phyloP scores from a whole-genome alignment of 345 rosid species.

The Punica granatum region DNA sequence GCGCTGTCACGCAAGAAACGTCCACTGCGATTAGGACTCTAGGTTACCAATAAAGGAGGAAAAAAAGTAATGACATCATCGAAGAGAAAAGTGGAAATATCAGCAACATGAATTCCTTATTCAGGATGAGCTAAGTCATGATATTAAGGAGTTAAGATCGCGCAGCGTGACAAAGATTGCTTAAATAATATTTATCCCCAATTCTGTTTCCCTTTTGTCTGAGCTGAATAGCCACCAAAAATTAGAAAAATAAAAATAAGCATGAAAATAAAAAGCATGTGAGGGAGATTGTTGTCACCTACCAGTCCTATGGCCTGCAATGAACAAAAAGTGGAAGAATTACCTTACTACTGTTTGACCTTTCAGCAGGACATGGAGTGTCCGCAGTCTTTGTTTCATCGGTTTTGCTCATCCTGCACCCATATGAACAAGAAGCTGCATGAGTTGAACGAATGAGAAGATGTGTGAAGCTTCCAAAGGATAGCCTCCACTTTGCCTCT shows the following conservation, averaged over 20 bases:
- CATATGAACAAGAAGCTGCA: background rate
- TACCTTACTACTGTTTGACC: constrained; percentile 49
- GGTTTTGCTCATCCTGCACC: constrained; percentile 44
- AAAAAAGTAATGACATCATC: background rate
- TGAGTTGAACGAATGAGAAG: background rate
- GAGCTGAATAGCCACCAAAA: background rate
- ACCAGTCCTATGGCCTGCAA: background rate
- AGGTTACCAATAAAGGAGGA: background rate
- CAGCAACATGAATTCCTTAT: background rate
- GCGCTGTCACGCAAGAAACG: constrained; percentile 25
- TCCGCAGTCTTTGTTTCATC: constrained; percentile 29
- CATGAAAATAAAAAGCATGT: background rate
- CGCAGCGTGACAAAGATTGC: background rate
- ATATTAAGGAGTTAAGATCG: background rate
- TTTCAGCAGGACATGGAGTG: constrained; percentile 22
- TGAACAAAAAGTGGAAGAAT: background rate
- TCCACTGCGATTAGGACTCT: background rate
- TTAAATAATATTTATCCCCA: background rate
- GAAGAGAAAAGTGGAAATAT: background rate
- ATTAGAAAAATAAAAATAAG: background rate
- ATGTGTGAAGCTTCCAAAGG: background rate
- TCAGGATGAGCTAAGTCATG: background rate
- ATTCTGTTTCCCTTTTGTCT: background rate
- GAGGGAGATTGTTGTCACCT: background rate
- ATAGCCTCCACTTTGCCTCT: background rate